phyloP scores from a whole-genome alignment of 495 filamentous ascomycete genomes.

The Penicilliopsis zonata region DNA sequence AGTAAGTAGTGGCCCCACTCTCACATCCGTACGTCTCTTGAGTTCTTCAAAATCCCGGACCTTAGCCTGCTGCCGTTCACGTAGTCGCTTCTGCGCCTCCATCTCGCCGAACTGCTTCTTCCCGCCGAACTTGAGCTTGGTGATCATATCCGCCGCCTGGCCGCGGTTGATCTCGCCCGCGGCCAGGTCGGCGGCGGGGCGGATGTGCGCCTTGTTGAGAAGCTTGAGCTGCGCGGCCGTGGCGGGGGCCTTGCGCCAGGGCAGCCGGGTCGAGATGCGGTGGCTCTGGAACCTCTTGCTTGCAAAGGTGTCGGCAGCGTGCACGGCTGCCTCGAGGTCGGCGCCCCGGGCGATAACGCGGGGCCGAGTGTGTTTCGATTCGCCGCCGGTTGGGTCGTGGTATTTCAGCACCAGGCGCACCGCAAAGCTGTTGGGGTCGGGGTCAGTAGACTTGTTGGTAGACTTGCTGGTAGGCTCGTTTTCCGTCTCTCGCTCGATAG shows the following conservation, averaged over 20 bases:
- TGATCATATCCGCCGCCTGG: conserved; percentile 83
- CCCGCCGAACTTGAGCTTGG: conserved; percentile 75
- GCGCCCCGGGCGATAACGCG: conserved; percentile 45
- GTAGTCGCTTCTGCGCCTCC: conserved; percentile 30
- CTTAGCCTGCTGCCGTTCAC: conserved; percentile 23
- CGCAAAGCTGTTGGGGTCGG: conserved; percentile 8
- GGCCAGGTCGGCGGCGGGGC: too few species aligned
- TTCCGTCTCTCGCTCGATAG: conserved; percentile 38
- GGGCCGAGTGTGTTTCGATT: conserved; percentile 43
- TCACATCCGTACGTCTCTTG: conserved; percentile 35
- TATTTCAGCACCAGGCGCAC: conserved; percentile 24
- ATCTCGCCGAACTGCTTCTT: conserved; percentile 51
- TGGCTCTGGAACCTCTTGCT: conserved; percentile 42
- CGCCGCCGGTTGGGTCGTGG: conserved; percentile 11
- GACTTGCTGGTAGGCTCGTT: not conserved
- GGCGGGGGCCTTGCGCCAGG: conserved; percentile 58
- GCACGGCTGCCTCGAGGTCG: conserved; percentile 60
- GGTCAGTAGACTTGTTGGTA: not conserved
- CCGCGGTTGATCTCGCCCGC: conserved; percentile 63
- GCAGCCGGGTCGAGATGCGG: conserved; percentile 43
- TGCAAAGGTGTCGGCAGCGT: conserved; percentile 75
- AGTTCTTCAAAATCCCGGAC: conserved; percentile 19
- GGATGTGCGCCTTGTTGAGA: conserved; percentile 56
- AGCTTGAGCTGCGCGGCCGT: conserved; percentile 57
- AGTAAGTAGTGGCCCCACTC: conserved; percentile 49